A percentile compares a stretch with the other conserved stretches of the same genome.
phyloP scores from a whole-genome alignment of 208 protist species.

The Trypanosoma lewisi region DNA sequence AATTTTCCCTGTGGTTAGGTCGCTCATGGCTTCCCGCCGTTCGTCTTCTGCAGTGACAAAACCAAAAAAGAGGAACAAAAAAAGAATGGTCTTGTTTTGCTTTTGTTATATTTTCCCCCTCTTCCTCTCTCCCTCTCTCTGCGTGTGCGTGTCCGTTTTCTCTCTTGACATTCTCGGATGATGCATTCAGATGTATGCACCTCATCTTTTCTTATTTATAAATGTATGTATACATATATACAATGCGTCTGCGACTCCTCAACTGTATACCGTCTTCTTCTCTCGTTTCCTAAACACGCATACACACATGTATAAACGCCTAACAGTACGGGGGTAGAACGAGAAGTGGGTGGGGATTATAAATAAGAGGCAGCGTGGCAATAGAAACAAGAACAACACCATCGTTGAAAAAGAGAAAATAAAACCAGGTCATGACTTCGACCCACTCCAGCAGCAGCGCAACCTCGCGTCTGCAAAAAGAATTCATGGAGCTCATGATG shows the following conservation, averaged over 20 bases:
- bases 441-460: conserved; percentile 37
- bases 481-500: conserved; percentile 95
- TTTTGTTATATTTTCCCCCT: conserved; percentile 10
- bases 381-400: no score
- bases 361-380: neutral
- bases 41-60: conserved; percentile 8
- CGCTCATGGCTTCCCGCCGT: conserved; percentile 12
- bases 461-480: conserved; percentile 86
- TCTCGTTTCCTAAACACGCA: no score
- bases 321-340: no score
- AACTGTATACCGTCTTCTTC: no score
- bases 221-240: conserved; percentile 6
- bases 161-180: no score
- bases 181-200: neutral
- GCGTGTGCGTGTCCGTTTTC: neutral
- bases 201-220: neutral
- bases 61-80: no score
- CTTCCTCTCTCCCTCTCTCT: neutral
- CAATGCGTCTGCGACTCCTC: no score
- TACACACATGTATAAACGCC: no score
- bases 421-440: conserved; percentile 10
- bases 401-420: no score
- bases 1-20: conserved; percentile 14
- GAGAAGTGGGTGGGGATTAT: neutral
- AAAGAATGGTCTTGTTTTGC: neutral